Percentiles rank a stretch among this genome's conserved stretches.
These are phyloP conservation scores for Boletus tylopilopsis DNA, from an alignment of 768 basidiomycete species.

Conservation along the genomic window DNA sequence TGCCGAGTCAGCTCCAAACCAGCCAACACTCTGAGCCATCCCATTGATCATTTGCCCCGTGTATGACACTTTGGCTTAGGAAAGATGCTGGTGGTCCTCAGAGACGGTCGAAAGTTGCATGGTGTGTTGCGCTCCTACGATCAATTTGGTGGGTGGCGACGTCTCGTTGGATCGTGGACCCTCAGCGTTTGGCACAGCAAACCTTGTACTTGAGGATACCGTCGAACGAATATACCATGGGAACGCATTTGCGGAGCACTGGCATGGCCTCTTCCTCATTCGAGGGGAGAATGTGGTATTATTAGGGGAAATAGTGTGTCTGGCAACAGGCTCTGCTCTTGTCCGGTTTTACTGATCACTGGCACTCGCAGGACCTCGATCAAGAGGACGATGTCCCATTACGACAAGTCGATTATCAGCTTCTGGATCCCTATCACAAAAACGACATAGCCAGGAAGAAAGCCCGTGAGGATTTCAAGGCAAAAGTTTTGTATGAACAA, in stretches of 20 bases:
- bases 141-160: constrained; percentile 78
- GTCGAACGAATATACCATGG: constrained; percentile 93
- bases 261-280: constrained; percentile 88
- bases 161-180: background rate
- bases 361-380: constrained; percentile 72
- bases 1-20: constrained; percentile 47
- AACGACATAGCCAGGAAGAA: constrained; percentile 72
- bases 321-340: constrained; percentile 3
- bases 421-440: constrained; percentile 69
- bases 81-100: constrained; percentile 96
- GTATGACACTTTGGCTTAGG: constrained; percentile 48
- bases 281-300: constrained; percentile 98
- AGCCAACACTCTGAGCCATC: constrained; percentile 44
- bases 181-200: constrained; percentile 53
- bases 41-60: constrained; percentile 37
- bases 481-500: constrained; percentile 76
- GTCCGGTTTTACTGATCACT: constrained; percentile 3
- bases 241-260: constrained; percentile 82
- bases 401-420: constrained; percentile 66
- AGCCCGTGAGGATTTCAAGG: constrained; percentile 76
- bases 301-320: constrained; percentile 90
- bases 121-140: constrained; percentile 97
- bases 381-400: constrained; percentile 85
- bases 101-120: constrained; percentile 95
- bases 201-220: constrained; percentile 94